A percentile compares a stretch with the other conserved stretches of the same genome.
Conservation (phyloP, 768 basidiomycete species). For the Amanita phalloides region DNA sequence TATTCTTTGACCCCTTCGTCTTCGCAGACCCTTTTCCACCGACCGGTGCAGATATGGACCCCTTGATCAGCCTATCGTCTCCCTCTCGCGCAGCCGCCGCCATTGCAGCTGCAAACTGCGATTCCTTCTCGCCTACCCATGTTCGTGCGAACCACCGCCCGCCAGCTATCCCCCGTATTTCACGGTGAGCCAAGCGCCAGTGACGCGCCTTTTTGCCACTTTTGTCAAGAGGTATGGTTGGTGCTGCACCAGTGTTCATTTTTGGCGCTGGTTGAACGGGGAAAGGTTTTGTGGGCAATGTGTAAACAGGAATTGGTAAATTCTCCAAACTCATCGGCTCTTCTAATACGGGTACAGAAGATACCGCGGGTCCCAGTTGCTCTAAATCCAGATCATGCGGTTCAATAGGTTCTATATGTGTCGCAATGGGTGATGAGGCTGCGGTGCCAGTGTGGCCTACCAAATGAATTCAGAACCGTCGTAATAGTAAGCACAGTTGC, state of each 20-base stretch:
- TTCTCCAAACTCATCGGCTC: conserved; percentile 46
- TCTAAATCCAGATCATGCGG: conserved; percentile 43
- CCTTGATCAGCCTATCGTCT: conserved; percentile 24
- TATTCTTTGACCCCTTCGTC: conserved; percentile 28
- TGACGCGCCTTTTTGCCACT: conserved; percentile 49
- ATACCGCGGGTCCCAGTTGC: conserved; percentile 21
- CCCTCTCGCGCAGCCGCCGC: conserved; percentile 22
- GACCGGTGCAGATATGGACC: conserved; percentile 36
- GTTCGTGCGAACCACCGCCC: conserved; percentile 71
- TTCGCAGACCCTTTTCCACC: conserved; percentile 28
- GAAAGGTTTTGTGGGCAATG: conserved; percentile 75
- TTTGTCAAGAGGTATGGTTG: conserved; percentile 56
- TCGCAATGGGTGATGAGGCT: conserved; percentile 59
- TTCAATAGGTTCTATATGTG: conserved; percentile 24
- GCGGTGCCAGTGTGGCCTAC: conserved; percentile 58
- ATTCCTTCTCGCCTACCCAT: conserved; percentile 85
- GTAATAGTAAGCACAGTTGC: neutral
- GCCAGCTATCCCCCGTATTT: conserved; percentile 74
- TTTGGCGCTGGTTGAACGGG: conserved; percentile 72
- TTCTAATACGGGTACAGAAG: conserved; percentile 16
- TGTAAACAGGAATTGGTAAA: conserved; percentile 60
- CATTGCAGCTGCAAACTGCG: conserved; percentile 38
- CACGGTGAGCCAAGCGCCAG: conserved; percentile 67
- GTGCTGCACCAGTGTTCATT: conserved; percentile 65
- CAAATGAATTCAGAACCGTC: conserved; percentile 7